Evolutionary conservation across 2,329 filamentous ascomycete species (phyloP), one percentile per base, ranked within the genome.

Genomic region (Colletotrichum eleusines): DNA sequence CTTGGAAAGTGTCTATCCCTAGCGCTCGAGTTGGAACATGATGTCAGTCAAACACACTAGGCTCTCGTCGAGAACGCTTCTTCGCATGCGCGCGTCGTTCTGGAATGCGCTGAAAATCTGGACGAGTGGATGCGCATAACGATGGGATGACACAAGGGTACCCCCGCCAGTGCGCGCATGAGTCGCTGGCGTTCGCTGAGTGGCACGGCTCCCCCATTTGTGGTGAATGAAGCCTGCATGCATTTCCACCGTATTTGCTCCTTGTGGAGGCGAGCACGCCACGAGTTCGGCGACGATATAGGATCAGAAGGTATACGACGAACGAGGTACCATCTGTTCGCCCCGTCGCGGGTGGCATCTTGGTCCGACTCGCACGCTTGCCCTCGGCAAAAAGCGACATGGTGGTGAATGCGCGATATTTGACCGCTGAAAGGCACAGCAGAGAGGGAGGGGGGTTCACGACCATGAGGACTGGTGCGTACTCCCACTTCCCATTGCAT

Each of bases 111-210:
- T 51, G 59, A 40, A 40, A 40, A 18, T 8, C 14, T 7, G 31
- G 23, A 40, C 26, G 18, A 26, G n/a, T 20, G 31, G 35, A 35
- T 5, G 48, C 42, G 35, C 18, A 33, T 6, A 28, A 35, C n/a
- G 51, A 28, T 55, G 38, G 38, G 50, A 64, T 64, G 51, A 48
- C 51, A 38, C 38, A 16, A 38, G 44, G 26, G n/a, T 31, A 57
- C 26, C 62, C 46, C 62, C 62, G 26, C 33, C 55, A 23, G 26
- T 44, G 55, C 26, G 55, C 31, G 63, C 40, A 48, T n/a, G 55
- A 53, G 55, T 66, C 55, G 51, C 28, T 12, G n/a, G 26, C 38
- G 46, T n/a, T 42, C 44, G 54, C 63, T 51, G 46, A 59, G 63
- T 46, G 46, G 55, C 63, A 35, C 42, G 23, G 60, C 18, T 28